Percentiles rank a stretch among this genome's conserved stretches.
Conservation (phyloP, 257 asterid genomes). For the Petunia axillaris region DNA sequence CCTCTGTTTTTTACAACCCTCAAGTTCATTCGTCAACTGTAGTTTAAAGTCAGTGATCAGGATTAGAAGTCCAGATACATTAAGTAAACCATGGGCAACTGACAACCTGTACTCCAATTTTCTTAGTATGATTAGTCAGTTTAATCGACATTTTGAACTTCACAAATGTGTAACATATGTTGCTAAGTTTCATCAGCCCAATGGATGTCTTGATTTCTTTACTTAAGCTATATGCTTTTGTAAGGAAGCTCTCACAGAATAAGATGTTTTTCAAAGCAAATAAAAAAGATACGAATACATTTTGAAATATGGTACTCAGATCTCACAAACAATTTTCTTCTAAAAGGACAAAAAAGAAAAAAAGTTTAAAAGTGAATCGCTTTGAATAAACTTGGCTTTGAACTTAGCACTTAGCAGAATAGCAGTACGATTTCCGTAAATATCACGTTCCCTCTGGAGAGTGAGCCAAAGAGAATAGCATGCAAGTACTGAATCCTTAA, state of each 20-base stretch:
- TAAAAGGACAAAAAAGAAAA: neutral
- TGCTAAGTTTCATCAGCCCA: slow-evolving; percentile 5
- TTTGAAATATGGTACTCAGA: neutral
- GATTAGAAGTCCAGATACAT: slow-evolving; percentile 25
- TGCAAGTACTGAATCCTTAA: slow-evolving; percentile 21
- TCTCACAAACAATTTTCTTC: slow-evolving; percentile 14
- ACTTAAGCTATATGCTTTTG: slow-evolving; percentile 13
- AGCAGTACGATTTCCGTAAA: slow-evolving; percentile 9
- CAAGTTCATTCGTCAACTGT: slow-evolving; percentile 65
- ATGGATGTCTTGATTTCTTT: slow-evolving; percentile 4
- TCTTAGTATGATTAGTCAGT: no score
- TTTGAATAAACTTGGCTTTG: slow-evolving; percentile 6
- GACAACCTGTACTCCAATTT: neutral
- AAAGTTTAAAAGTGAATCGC: slow-evolving; percentile 17
- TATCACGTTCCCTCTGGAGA: slow-evolving; percentile 6
- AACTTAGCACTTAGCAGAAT: neutral
- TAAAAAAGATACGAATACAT: no score
- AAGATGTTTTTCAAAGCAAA: no score
- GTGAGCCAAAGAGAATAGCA: neutral
- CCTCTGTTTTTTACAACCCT: slow-evolving; percentile 53
- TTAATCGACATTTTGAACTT: no score
- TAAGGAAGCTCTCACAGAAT: neutral
- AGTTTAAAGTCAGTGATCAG: slow-evolving; percentile 1
- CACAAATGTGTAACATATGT: slow-evolving; percentile 16
- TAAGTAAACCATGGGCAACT: slow-evolving; percentile 21